Percentiles rank a stretch among this genome's conserved stretches.
Conservation (phyloP, 1,284 basidiomycete genomes). For the Ceratobasidium sp. region DNA sequence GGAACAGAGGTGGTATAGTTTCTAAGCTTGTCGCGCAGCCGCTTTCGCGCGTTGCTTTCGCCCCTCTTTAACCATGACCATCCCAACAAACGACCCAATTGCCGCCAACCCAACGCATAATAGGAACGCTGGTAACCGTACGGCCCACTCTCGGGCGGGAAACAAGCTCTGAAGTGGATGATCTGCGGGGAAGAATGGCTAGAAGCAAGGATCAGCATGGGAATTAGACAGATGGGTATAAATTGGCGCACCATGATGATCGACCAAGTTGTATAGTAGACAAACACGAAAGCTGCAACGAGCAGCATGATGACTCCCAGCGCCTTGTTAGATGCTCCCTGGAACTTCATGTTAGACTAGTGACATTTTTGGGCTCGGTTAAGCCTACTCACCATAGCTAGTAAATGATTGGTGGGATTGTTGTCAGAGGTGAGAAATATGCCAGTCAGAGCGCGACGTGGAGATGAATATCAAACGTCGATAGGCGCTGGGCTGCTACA, state of each 20-base stretch:
- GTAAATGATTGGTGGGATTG: conserved; percentile 19
- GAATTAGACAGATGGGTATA: conserved; percentile 10
- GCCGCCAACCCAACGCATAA: conserved; percentile 80
- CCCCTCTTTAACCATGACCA: conserved; percentile 79
- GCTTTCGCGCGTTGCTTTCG: conserved; percentile 58
- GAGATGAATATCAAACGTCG: conserved; percentile 30
- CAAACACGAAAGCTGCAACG: conserved; percentile 78
- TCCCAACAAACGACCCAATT: conserved; percentile 81
- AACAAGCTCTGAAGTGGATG: conserved; percentile 82
- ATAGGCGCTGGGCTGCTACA: conserved; percentile 36
- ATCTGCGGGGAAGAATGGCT: conserved; percentile 86
- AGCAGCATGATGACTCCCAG: conserved; percentile 84
- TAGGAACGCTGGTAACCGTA: conserved; percentile 84
- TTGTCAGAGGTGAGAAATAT: conserved; percentile 8
- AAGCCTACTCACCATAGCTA: conserved; percentile 44
- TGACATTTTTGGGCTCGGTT: too few species aligned
- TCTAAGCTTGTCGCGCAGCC: conserved; percentile 39
- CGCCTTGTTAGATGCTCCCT: conserved; percentile 84
- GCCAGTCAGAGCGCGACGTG: conserved; percentile 41
- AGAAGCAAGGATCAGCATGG: conserved; percentile 37
- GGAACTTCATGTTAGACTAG: conserved; percentile 2
- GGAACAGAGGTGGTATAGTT: background rate
- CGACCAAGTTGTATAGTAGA: conserved; percentile 93
- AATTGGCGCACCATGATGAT: conserved; percentile 75
- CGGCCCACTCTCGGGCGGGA: conserved; percentile 89